A percentile compares a stretch with the other conserved stretches of the same genome.
phyloP scores from a whole-genome alignment of 177 flowering plant genomes.

The Vitis hybrid region DNA sequence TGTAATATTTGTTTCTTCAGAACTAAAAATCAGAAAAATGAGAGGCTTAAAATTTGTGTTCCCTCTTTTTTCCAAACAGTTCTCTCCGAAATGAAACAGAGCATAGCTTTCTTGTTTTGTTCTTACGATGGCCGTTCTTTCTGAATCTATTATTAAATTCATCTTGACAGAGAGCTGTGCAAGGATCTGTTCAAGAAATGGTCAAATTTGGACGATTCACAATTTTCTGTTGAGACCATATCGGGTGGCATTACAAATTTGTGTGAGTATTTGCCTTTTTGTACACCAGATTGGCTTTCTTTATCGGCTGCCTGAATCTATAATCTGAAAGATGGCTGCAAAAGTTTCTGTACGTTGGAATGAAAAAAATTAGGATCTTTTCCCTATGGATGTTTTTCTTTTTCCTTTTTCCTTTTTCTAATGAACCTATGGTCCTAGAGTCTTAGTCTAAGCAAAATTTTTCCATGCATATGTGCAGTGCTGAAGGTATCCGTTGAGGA shows the following conservation, averaged over 20 bases:
- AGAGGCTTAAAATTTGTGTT: background rate
- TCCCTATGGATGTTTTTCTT: no score
- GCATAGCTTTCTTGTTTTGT: background rate
- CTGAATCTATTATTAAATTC: slow-evolving; percentile 2
- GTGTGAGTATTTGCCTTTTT: slow-evolving; percentile 42
- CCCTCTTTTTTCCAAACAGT: background rate
- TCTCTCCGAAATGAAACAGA: background rate
- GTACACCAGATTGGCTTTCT: background rate
- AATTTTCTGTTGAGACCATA: slow-evolving; percentile 71
- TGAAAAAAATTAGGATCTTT: no score
- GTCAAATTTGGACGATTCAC: slow-evolving; percentile 65
- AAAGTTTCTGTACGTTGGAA: background rate
- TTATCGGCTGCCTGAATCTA: background rate
- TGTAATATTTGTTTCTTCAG: no score
- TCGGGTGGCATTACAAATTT: slow-evolving; percentile 96
- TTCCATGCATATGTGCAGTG: slow-evolving; percentile 42
- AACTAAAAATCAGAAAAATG: no score
- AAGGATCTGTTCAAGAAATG: slow-evolving; percentile 82
- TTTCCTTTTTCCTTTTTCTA: background rate
- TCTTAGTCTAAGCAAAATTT: background rate
- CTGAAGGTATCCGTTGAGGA: slow-evolving; percentile 79
- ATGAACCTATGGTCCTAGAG: background rate
- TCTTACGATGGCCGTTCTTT: background rate
- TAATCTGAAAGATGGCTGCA: background rate
- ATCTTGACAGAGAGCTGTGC: slow-evolving; percentile 63